Evolutionary conservation across 345 rosid genomes (phyloP), one percentile per base, ranked within the genome.

Genomic region (Odontarrhena argentea): DNA sequence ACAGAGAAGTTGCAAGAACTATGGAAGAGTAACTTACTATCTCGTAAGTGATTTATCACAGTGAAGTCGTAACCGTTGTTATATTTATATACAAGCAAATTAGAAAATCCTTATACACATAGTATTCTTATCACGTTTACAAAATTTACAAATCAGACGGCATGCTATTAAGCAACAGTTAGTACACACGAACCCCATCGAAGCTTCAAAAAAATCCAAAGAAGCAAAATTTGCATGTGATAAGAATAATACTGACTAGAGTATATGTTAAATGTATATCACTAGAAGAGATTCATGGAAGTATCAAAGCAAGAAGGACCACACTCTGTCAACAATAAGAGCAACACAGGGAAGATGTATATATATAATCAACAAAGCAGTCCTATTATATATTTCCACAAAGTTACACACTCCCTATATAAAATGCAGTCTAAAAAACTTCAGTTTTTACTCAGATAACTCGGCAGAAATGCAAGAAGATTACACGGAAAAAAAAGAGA

Each of bases 101-200:
- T 36, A 70, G 5, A 70, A 44, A 28, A 28, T 28, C 32, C 5
- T 28, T 28, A 28, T 28, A 28, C 32, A 28, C 22, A 18, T 18
- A 18, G 22, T 18, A 14, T 36, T 55, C 55, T 70, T 45, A 28
- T 28, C 47, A 67, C 5, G 24, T 44, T 66, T 55, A 44, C 36
- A 30, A 35, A 37, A 34, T 50, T 42, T 71, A 71, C 75, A 71
- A 36, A 44, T 38, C 11, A 26, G 22, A 53, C 44, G 26, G 56
- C 56, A 10, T 52, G 62, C 54, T 32, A 51, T 10, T 60, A 36
- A 53, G 61, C 47, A 69, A 52, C 74, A n/a, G 22, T 60, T 60
- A 22, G 35, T 52, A 60, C 45, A 7, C 14, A 48, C 30, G 15
- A 12, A 36, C 12, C 36, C 63, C 56, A 56, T 56, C 6, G 38